Evolutionary conservation across 805 yeast species (phyloP), one percentile per base, ranked within the genome.

Genomic region (Yarrowia phangngaensis): DNA sequence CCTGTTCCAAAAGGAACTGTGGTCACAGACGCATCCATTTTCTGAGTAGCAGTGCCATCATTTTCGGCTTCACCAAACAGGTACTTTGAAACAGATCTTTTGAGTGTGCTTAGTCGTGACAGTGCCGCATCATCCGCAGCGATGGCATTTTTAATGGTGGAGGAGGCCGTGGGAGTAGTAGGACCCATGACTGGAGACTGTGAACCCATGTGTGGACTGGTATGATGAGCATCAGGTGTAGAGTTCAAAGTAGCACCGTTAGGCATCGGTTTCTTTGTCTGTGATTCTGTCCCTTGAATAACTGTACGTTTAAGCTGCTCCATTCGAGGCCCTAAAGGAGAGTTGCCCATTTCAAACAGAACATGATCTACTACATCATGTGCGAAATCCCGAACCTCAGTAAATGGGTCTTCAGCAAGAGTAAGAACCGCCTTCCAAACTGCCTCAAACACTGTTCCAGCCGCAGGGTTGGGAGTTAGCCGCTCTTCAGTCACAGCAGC

Each of bases 391-490:
- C 76, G 78, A 6, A 89, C 88, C 63, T 87, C 95, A 26, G 75
- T 67, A 63, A 83, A 92, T 0, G 97, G 95, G 64, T 92, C 98
- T 55, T 83, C 88, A 1, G 95, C 76, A 20, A 87, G 65, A 20
- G 86, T 79, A 36, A 92, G 69, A 24, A 90, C 63, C 0, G 90
- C 80, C 55, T 87, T 84, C 96, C 97, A 92, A 7, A 83, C 77
- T 1, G 95, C 83, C 49, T 86, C 76, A 62, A 83, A 86, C 7
- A 87, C 74, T 0, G 95, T 82, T 1, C 96, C 95, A 61, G 86
- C 84, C 0, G 95, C 92, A 1, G 94, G 84, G 0, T 85, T 73
- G 52, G 38, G 48, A 31, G 72, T 72, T 56, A 83, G 73, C 41
- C 84, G 69, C 54, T 80, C 76, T 35, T 79, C 85, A 50, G 79